A percentile compares a stretch with the other conserved stretches of the same genome.
These are phyloP conservation scores for Ailanthus altissimus DNA, from an alignment of 345 rosid genomes.

Conservation along the genomic window DNA sequence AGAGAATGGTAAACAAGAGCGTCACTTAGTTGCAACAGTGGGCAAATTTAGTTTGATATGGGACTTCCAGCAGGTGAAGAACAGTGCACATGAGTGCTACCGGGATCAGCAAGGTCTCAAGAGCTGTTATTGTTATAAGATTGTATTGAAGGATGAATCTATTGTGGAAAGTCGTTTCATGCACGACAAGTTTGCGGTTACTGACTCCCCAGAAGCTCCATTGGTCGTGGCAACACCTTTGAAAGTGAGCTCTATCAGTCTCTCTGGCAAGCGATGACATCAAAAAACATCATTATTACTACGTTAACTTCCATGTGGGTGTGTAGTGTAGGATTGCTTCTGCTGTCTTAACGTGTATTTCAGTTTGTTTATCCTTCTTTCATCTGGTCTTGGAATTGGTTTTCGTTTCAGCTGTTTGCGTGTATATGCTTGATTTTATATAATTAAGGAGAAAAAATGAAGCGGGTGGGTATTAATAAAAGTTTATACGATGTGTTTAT, in stretches of 20 bases:
- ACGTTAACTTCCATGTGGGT: neutral
- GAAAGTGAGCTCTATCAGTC: constrained; percentile 95
- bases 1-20: constrained; percentile 87
- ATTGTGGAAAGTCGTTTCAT: constrained; percentile 93
- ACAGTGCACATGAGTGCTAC: constrained; percentile 80
- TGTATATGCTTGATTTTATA: neutral
- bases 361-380: neutral
- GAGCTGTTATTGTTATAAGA: constrained; percentile 96
- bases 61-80: constrained; percentile 97
- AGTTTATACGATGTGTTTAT: too few relatives aligned
- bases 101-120: constrained; percentile 87
- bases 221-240: constrained; percentile 90
- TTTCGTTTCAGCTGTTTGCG: neutral
- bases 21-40: constrained; percentile 85
- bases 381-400: neutral
- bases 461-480: too few relatives aligned
- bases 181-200: constrained; percentile 78
- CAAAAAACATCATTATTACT: constrained; percentile 12
- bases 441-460: too few relatives aligned
- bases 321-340: constrained; percentile 22
- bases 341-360: neutral
- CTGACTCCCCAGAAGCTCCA: constrained; percentile 89
- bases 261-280: constrained; percentile 60
- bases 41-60: constrained; percentile 96
- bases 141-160: constrained; percentile 85